phyloP scores from a whole-genome alignment of 495 filamentous ascomycete species.

The Lophiotrema nucula region DNA sequence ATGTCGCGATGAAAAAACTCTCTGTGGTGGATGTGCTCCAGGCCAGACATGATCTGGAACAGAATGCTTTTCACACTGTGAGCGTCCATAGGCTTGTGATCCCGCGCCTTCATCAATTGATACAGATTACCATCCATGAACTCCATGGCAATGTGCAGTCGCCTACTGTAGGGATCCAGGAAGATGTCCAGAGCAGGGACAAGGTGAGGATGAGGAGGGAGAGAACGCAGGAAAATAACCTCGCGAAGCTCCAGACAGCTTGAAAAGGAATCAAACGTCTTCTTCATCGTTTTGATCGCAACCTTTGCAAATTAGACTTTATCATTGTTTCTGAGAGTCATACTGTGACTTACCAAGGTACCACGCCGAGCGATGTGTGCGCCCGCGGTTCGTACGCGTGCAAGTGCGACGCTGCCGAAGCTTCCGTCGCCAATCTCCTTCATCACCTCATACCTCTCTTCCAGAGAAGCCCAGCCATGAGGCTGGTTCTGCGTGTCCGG shows the following conservation, averaged over 20 bases:
- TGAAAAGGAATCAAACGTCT: conserved; percentile 88
- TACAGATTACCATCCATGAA: conserved; percentile 99
- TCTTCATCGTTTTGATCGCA: conserved; percentile 99
- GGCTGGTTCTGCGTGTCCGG: conserved; percentile 38
- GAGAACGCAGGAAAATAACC: conserved; percentile 89
- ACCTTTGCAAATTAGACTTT: conserved; percentile 57
- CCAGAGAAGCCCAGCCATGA: conserved; percentile 43
- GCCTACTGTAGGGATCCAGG: conserved; percentile 89
- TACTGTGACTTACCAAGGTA: conserved; percentile 66
- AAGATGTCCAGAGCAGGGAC: conserved; percentile 99
- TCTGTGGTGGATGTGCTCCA: conserved; percentile 96
- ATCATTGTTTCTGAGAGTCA: conserved; percentile 31
- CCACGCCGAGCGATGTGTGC: conserved; percentile 84
- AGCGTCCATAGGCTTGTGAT: conserved; percentile 88
- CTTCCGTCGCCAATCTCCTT: conserved; percentile 99
- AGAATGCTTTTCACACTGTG: conserved; percentile 96
- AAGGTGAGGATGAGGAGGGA: conserved; percentile 84
- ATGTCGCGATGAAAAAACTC: conserved; percentile 99
- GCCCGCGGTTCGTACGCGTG: conserved; percentile 84
- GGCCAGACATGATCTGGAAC: conserved; percentile 91
- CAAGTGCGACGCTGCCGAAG: conserved; percentile 93
- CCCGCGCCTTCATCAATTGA: conserved; percentile 96
- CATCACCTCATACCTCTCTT: conserved; percentile 89
- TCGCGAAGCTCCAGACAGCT: conserved; percentile 91
- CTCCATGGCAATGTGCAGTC: conserved; percentile 98